Conservation (phyloP, 805 yeast species). For the Pichia membranifaciens region DNA sequence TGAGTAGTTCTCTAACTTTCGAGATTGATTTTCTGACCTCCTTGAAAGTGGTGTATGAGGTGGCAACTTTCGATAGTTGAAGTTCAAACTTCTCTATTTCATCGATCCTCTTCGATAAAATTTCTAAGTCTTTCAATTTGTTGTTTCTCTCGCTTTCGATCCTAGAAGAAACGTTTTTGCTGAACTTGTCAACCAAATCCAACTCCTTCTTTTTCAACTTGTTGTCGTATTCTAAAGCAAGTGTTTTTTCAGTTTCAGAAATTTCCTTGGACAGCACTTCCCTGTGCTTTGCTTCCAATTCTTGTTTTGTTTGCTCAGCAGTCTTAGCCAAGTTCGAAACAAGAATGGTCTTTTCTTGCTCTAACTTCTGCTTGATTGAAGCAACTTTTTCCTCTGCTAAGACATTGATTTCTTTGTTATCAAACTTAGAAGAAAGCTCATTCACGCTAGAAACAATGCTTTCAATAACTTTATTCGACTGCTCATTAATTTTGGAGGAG, state of each 20-base stretch:
- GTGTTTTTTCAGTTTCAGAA: conserved; percentile 56
- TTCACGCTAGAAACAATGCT: conserved; percentile 21
- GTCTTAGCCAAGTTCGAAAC: conserved; percentile 59
- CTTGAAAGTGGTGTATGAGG: conserved; percentile 32
- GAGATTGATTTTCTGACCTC: conserved; percentile 41
- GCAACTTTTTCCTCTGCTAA: conserved; percentile 7
- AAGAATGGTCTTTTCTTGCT: conserved; percentile 27
- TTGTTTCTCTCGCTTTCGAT: conserved; percentile 75
- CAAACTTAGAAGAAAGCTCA: conserved; percentile 24
- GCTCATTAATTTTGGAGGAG: conserved; percentile 17
- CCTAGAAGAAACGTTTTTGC: conserved; percentile 47
- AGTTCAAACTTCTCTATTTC: conserved; percentile 51
- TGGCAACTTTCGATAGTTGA: conserved; percentile 38
- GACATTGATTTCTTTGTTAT: conserved; percentile 23
- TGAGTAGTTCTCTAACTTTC: conserved; percentile 36
- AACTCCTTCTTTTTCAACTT: conserved; percentile 61
- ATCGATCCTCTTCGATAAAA: conserved; percentile 48
- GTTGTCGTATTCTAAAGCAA: conserved; percentile 68
- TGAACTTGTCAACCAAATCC: conserved; percentile 63
- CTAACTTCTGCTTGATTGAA: conserved; percentile 22
- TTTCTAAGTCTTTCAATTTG: conserved; percentile 62
- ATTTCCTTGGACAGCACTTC: conserved; percentile 57
- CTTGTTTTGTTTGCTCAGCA: conserved; percentile 49
- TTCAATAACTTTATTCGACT: conserved; percentile 21
- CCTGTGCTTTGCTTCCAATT: conserved; percentile 54